A percentile compares a stretch with the other conserved stretches of the same genome.
Evolutionary conservation across 257 asterid genomes (phyloP).

Genomic region (Primulina tabacum): DNA sequence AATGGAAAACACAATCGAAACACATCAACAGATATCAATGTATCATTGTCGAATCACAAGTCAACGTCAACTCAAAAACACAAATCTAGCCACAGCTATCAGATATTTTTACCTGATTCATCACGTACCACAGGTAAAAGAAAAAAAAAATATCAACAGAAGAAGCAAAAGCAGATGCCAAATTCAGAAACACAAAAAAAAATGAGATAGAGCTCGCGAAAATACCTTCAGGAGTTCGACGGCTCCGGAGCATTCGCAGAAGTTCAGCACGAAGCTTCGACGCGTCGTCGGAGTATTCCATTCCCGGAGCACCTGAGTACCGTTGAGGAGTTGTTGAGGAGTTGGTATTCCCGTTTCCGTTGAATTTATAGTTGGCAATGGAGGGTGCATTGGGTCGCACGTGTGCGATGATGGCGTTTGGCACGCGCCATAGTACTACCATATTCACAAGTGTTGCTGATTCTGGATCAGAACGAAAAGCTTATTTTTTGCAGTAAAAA

Average conservation of each 20-base stretch:
- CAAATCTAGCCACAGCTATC: conserved; percentile 10
- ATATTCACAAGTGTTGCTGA: too few relatives aligned
- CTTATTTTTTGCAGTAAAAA: too few relatives aligned
- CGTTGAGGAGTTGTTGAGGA: conserved; percentile 21
- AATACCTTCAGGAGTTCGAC: conserved; percentile 62
- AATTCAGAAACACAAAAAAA: background rate
- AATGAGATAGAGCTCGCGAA: background rate
- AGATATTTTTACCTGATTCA: conserved; percentile 9
- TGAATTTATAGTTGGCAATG: conserved; percentile 15
- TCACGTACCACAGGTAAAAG: conserved; percentile 9
- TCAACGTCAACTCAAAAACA: conserved; percentile 14
- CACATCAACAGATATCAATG: background rate
- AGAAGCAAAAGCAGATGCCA: background rate
- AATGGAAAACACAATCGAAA: background rate
- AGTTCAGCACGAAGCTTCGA: conserved; percentile 51
- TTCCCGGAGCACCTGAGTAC: conserved; percentile 23
- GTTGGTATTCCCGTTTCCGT: background rate
- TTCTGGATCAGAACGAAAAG: too few relatives aligned
- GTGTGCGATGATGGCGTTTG: conserved; percentile 19
- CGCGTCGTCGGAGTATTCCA: conserved; percentile 40
- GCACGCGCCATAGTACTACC: conserved; percentile 24
- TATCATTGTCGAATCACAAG: conserved; percentile 2
- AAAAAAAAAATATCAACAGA: background rate
- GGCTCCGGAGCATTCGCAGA: conserved; percentile 56
- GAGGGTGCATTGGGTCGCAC: conserved; percentile 29